Conservation (phyloP, 208 protist genomes). For the Acanthamoeba royreba region DNA sequence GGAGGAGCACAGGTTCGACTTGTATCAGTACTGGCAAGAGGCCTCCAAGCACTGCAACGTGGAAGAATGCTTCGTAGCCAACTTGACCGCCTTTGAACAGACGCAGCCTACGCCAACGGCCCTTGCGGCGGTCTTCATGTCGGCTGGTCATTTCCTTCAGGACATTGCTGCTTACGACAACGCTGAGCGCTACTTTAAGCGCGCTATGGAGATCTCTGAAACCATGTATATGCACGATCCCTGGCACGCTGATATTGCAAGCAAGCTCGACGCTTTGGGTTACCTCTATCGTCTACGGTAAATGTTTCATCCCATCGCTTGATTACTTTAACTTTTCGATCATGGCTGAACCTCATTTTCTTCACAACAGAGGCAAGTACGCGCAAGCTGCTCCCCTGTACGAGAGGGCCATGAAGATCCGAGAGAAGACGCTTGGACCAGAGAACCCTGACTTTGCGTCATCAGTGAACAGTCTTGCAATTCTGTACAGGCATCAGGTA, state of each 20-base stretch:
- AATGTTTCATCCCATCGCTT: background rate
- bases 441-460: background rate
- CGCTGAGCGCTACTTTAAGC: background rate
- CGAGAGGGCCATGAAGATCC: background rate
- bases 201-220: background rate
- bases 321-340: background rate
- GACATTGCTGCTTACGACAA: background rate
- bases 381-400: background rate
- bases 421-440: background rate
- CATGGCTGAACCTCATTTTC: background rate
- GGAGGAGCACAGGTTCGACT: background rate
- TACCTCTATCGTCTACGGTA: background rate
- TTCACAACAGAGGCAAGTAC: background rate
- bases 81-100: background rate
- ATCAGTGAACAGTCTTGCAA: background rate
- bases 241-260: background rate
- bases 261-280: background rate
- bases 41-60: background rate
- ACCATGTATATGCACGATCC: background rate
- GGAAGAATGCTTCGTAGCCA: background rate
- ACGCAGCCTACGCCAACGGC: background rate
- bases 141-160: background rate
- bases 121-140: background rate
- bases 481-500: constrained; percentile 3
- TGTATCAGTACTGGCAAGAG: constrained; percentile 6